Conservation (phyloP, 495 filamentous ascomycete genomes). For the Hyaloscypha finlandica region DNA sequence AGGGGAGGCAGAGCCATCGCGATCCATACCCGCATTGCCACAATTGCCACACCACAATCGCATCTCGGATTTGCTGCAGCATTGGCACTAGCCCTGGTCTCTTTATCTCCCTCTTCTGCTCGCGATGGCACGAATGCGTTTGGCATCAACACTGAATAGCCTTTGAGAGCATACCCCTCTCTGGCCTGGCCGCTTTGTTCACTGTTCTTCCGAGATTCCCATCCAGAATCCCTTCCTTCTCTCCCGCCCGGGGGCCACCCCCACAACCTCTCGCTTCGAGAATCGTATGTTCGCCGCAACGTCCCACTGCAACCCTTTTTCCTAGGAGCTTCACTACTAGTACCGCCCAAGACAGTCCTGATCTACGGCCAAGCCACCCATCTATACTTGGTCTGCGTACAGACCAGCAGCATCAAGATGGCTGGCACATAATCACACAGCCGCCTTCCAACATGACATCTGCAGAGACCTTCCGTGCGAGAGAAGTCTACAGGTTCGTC, state of each 20-base stretch:
- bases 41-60: background rate
- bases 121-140: too few relatives aligned
- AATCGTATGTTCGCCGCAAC: background rate
- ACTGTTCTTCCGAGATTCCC: background rate
- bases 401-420: background rate
- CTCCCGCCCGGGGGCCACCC: background rate
- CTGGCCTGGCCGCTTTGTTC: too few relatives aligned
- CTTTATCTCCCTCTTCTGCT: too few relatives aligned
- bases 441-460: constrained; percentile 8
- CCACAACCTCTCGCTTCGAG: background rate
- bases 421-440: background rate
- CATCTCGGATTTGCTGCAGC: too few relatives aligned
- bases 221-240: background rate
- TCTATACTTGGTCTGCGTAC: background rate
- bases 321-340: background rate
- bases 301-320: background rate
- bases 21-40: background rate
- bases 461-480: constrained; percentile 20
- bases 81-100: too few relatives aligned
- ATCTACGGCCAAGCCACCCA: background rate
- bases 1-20: too few relatives aligned
- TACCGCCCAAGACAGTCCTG: background rate
- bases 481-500: constrained; percentile 21
- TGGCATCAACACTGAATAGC: too few relatives aligned
- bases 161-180: too few relatives aligned